Percentiles rank a stretch among this genome's conserved stretches.
Conservation (phyloP, 495 filamentous ascomycete genomes). For the Bacidia gigantensis region DNA sequence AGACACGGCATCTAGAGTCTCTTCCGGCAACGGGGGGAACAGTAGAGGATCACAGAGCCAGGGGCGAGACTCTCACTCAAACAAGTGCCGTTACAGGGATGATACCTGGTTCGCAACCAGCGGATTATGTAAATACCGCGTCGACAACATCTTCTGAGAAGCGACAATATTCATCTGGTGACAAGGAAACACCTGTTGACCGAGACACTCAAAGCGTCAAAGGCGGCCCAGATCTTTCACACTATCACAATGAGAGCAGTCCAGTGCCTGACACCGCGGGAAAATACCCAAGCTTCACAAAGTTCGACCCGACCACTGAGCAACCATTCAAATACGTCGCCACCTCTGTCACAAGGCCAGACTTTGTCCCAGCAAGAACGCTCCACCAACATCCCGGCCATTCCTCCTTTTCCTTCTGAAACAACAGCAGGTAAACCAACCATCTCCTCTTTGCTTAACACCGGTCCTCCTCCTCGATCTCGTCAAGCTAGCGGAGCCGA, state of each 20-base stretch:
- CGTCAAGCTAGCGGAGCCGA: conserved; percentile 12
- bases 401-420: conserved; percentile 23
- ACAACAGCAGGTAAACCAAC: conserved; percentile 18
- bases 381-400: not conserved
- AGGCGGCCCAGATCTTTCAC: conserved; percentile 25
- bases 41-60: conserved; percentile 13
- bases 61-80: conserved; percentile 42
- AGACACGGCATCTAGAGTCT: conserved; percentile 34
- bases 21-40: conserved; percentile 27
- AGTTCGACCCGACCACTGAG: conserved; percentile 22
- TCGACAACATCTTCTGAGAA: conserved; percentile 77
- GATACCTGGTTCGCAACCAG: conserved; percentile 59
- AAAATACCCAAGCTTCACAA: conserved; percentile 15
- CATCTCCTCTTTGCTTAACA: conserved; percentile 33
- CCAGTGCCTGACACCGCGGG: conserved; percentile 49
- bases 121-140: conserved; percentile 67
- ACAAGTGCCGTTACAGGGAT: conserved; percentile 59
- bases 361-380: conserved; percentile 18
- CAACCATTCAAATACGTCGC: conserved; percentile 16
- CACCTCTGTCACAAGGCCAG: conserved; percentile 28
- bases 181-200: conserved; percentile 11
- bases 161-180: conserved; percentile 42
- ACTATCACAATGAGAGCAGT: conserved; percentile 22
- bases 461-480: conserved; percentile 23
- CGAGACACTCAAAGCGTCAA: conserved; percentile 32